Evolutionary conservation across 352 stramenopile species (phyloP).

Genomic region (Phytophthora constricta): DNA sequence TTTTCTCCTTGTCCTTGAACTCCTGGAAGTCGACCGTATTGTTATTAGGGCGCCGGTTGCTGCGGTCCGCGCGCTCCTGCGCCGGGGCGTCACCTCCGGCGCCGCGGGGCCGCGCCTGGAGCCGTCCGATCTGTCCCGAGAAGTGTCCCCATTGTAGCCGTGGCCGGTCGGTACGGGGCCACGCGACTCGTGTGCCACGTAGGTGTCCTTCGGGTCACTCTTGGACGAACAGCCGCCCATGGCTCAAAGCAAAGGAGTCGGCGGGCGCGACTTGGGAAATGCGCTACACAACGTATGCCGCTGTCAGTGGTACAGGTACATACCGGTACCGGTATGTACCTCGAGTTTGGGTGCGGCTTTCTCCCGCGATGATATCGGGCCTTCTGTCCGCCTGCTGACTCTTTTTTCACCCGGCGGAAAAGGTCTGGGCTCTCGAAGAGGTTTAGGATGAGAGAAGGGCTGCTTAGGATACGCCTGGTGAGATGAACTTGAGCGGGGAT

Average conservation of each 20-base stretch:
- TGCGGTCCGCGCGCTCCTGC: slow-evolving; percentile 7
- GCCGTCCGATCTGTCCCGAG: slow-evolving; percentile 2
- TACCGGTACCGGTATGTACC: not conserved
- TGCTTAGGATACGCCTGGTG: too few species aligned
- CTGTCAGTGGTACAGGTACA: too few species aligned
- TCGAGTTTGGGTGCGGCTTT: not conserved
- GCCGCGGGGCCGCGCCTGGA: slow-evolving; percentile 9
- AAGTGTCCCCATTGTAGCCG: not conserved
- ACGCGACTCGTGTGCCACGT: slow-evolving; percentile 17
- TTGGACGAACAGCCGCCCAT: slow-evolving; percentile 65
- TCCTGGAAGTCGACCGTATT: slow-evolving; percentile 82
- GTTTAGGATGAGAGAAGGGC: not conserved
- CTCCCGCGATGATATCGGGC: not conserved
- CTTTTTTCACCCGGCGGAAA: not conserved
- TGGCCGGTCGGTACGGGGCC: slow-evolving; percentile 9
- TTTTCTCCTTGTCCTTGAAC: slow-evolving; percentile 89
- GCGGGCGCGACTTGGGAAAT: slow-evolving; percentile 31
- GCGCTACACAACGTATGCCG: too few species aligned
- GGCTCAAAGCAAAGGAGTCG: slow-evolving; percentile 10
- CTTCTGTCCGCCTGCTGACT: slow-evolving; percentile 2
- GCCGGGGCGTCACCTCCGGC: slow-evolving; percentile 8
- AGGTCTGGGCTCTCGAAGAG: not conserved
- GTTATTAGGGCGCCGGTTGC: slow-evolving; percentile 36
- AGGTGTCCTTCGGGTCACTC: slow-evolving; percentile 37
- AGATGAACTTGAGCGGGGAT: too few species aligned